phyloP scores from a whole-genome alignment of 345 rosid species.

The Litchi chinensis region DNA sequence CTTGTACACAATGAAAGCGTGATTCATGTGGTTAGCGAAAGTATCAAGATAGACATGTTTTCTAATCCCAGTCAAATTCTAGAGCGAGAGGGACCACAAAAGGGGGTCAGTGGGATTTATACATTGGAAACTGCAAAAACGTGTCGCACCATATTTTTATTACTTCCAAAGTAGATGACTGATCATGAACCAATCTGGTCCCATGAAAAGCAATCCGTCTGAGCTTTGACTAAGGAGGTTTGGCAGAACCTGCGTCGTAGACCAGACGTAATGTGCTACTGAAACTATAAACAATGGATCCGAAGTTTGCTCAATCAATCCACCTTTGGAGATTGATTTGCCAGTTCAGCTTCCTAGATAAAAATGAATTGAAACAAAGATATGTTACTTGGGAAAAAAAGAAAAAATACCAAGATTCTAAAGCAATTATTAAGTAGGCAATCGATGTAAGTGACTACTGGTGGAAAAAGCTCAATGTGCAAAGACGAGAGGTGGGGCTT shows the following conservation, averaged over 20 bases:
- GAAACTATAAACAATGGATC: not conserved
- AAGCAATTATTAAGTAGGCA: not conserved
- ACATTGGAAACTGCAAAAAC: not conserved
- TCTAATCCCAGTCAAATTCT: not conserved
- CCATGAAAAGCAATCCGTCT: not conserved
- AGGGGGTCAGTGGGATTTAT: not conserved
- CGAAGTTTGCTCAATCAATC: slow-evolving; percentile 11
- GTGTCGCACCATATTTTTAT: not conserved
- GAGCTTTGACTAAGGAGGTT: not conserved
- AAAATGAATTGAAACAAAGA: slow-evolving; percentile 6
- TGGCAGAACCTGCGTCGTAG: not conserved
- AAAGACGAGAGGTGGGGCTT: not conserved
- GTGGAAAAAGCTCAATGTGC: not conserved
- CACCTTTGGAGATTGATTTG: slow-evolving; percentile 16
- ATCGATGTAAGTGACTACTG: not conserved
- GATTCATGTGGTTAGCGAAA: not conserved
- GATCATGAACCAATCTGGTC: not conserved
- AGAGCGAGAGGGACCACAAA: not conserved
- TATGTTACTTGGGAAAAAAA: not conserved
- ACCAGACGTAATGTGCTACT: not conserved
- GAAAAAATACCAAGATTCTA: not conserved
- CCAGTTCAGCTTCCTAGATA: slow-evolving; percentile 21
- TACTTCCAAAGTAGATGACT: not conserved
- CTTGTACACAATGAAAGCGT: not conserved
- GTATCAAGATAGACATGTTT: not conserved